Conservation (phyloP, 108 stramenopile species). For the Skeletonema menzelii region DNA sequence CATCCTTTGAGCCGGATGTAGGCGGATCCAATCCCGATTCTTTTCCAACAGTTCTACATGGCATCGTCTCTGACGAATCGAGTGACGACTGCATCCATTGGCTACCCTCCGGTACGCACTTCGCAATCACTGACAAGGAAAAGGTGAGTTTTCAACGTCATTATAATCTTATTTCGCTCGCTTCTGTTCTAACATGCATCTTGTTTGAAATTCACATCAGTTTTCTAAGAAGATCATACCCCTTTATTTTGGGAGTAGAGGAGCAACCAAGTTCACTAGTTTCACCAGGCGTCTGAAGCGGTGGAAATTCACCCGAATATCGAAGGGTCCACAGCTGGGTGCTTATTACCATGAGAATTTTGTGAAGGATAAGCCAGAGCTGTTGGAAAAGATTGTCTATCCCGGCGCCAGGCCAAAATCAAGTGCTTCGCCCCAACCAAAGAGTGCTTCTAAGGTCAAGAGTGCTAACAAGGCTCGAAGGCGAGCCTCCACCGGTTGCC, state of each 20-base stretch:
- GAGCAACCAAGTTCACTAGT: constrained; percentile 36
- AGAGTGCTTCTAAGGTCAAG: neutral
- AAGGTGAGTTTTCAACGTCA: constrained; percentile 1
- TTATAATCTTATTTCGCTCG: no score
- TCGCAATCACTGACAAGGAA: constrained; percentile 24
- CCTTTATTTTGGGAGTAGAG: constrained; percentile 44
- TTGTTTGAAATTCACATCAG: neutral
- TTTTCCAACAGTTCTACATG: constrained; percentile 30
- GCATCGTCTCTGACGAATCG: constrained; percentile 25
- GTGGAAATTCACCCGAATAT: constrained; percentile 16
- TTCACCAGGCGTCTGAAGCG: constrained; percentile 37
- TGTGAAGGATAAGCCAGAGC: constrained; percentile 16
- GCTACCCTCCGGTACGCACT: constrained; percentile 33
- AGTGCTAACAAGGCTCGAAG: constrained; percentile 10
- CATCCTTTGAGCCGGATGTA: neutral
- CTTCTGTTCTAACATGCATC: neutral
- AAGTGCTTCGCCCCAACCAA: neutral
- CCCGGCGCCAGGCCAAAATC: constrained; percentile 10
- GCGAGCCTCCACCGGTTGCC: constrained; percentile 28
- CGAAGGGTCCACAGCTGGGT: constrained; percentile 52
- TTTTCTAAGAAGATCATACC: constrained; percentile 53
- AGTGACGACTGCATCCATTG: constrained; percentile 26
- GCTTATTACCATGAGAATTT: constrained; percentile 49
- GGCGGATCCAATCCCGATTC: constrained; percentile 6
- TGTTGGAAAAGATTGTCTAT: constrained; percentile 27